Percentiles rank a stretch among this genome's conserved stretches.
phyloP scores from a whole-genome alignment of 2,329 filamentous ascomycete species.

The Epichloe amarillans region DNA sequence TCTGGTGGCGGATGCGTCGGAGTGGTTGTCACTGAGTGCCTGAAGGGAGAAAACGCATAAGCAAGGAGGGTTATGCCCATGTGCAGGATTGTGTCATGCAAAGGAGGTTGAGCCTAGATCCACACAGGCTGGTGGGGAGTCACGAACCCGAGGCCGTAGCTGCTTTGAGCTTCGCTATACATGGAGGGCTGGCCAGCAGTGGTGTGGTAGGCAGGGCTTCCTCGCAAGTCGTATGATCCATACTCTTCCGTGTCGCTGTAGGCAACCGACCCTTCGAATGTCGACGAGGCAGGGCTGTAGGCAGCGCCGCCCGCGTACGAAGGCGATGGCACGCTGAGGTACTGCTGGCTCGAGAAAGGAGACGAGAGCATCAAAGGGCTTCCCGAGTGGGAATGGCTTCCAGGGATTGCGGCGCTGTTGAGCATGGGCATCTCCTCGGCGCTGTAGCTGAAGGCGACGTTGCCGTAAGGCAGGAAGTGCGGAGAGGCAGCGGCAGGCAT shows the following conservation, averaged over 20 bases:
- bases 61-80: conserved; percentile 20
- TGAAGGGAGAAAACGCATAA: conserved; percentile 24
- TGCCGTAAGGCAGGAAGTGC: conserved; percentile 40
- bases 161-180: conserved; percentile 28
- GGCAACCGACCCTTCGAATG: conserved; percentile 46
- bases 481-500: conserved; percentile 16
- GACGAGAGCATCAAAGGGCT: conserved; percentile 45
- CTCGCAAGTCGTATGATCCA: conserved; percentile 32
- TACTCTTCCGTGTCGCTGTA: conserved; percentile 52
- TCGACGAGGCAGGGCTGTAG: conserved; percentile 51
- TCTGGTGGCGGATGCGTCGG: conserved; percentile 31
- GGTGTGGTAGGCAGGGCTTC: conserved; percentile 24
- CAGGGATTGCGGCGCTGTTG: conserved; percentile 31
- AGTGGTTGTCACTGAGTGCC: conserved; percentile 34
- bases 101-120: conserved; percentile 37
- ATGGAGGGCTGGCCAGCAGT: conserved; percentile 33
- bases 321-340: conserved; percentile 50
- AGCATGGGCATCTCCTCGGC: conserved; percentile 47
- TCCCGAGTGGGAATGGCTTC: conserved; percentile 30
- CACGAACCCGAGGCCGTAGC: conserved; percentile 43
- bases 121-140: conserved; percentile 49
- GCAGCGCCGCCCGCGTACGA: conserved; percentile 40
- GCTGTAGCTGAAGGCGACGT: conserved; percentile 50
- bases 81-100: conserved; percentile 21
- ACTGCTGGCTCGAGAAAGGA: conserved; percentile 40